These are phyloP conservation scores for Trichoderma pleuroti DNA, from an alignment of 2,329 filamentous ascomycete genomes.

Conservation along the genomic window DNA sequence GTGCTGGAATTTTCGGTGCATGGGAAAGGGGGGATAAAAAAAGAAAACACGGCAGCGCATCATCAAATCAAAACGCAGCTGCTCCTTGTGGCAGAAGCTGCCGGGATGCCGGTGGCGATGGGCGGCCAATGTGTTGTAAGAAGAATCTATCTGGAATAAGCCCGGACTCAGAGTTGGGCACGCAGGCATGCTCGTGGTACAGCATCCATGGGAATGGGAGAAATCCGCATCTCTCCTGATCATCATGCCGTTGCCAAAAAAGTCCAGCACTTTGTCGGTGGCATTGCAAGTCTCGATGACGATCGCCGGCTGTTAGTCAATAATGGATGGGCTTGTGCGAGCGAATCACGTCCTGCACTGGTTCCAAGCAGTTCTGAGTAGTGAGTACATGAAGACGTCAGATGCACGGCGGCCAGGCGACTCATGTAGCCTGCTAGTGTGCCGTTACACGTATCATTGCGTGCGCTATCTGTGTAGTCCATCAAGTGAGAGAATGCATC, in stretches of 20 bases:
- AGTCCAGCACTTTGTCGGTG: background rate
- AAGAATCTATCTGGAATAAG: slow-evolving; percentile 6
- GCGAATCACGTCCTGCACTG: background rate
- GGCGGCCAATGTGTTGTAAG: background rate
- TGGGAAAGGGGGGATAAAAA: background rate
- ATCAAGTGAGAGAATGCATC: background rate
- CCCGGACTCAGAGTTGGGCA: background rate
- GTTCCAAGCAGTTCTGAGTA: background rate
- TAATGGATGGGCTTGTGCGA: background rate
- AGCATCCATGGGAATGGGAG: background rate
- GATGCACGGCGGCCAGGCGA: background rate
- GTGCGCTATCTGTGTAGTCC: background rate
- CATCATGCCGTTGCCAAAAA: background rate
- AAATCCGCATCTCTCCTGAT: slow-evolving; percentile 5
- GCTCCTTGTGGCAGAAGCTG: background rate
- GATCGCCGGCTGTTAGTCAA: slow-evolving; percentile 1
- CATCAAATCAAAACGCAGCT: background rate
- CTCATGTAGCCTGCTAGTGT: slow-evolving; percentile 6
- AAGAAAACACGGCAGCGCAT: background rate
- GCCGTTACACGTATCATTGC: slow-evolving; percentile 8
- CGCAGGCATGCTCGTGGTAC: background rate
- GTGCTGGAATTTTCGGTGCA: background rate
- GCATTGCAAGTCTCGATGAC: background rate
- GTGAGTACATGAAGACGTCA: slow-evolving; percentile 10
- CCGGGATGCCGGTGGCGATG: slow-evolving; percentile 7